phyloP scores from a whole-genome alignment of 257 asterid genomes.

The Solanum chaucha region DNA sequence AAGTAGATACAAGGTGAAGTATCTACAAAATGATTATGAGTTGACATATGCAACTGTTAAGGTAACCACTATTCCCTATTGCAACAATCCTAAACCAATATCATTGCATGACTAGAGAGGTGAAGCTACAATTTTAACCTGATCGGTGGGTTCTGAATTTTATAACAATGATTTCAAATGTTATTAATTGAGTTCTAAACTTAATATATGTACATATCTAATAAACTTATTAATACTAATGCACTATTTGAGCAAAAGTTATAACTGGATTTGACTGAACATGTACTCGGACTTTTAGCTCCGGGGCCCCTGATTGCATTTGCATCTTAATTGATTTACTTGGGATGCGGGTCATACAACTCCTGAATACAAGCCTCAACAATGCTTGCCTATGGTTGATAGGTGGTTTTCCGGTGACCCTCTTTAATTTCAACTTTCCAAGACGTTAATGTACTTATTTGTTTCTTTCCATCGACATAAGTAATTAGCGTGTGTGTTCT shows the following conservation, averaged over 20 bases:
- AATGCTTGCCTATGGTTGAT: not conserved
- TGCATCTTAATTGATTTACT: not conserved
- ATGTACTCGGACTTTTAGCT: too few species aligned
- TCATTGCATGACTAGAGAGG: too few species aligned
- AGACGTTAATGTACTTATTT: not conserved
- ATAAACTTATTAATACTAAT: too few species aligned
- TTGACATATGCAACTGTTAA: constrained; percentile 28
- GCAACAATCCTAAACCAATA: not conserved
- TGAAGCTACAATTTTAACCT: too few species aligned
- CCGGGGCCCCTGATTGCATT: too few species aligned
- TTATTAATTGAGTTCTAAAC: too few species aligned
- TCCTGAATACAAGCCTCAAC: not conserved
- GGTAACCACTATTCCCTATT: constrained; percentile 6
- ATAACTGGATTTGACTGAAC: too few species aligned
- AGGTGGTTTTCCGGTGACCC: not conserved
- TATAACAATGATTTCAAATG: too few species aligned
- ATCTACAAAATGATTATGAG: constrained; percentile 5
- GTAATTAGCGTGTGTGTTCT: not conserved
- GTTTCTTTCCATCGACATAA: not conserved
- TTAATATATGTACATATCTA: too few species aligned
- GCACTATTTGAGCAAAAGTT: too few species aligned
- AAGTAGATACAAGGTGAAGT: not conserved
- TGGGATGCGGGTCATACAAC: not conserved
- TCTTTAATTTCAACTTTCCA: not conserved
- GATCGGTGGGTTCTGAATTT: too few species aligned